Evolutionary conservation across 495 filamentous ascomycete species (phyloP).

Genomic region (Talaromyces thailandensis): DNA sequence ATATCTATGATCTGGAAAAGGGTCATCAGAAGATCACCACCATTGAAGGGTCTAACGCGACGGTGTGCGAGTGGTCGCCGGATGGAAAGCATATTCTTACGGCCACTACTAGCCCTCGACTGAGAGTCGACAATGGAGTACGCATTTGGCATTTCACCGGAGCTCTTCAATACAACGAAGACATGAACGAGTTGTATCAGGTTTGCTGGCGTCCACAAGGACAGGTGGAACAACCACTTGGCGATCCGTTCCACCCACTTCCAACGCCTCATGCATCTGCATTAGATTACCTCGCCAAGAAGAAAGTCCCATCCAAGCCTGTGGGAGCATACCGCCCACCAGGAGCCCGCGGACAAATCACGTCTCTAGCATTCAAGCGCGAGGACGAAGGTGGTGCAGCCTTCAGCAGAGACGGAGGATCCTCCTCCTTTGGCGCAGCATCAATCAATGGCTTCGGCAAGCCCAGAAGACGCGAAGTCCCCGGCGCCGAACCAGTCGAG

Average conservation of each 20-base stretch:
- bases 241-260: slow-evolving; percentile 67
- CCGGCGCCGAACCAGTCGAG: slow-evolving; percentile 62
- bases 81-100: slow-evolving; percentile 93
- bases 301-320: slow-evolving; percentile 89
- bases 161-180: slow-evolving; percentile 85
- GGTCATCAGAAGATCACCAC: slow-evolving; percentile 85
- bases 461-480: slow-evolving; percentile 58
- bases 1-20: slow-evolving; percentile 91
- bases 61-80: slow-evolving; percentile 91
- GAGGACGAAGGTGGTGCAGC: slow-evolving; percentile 95
- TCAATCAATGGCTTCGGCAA: slow-evolving; percentile 72
- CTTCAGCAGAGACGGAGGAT: slow-evolving; percentile 69
- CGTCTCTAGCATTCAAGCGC: slow-evolving; percentile 90
- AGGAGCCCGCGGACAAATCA: slow-evolving; percentile 82
- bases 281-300: slow-evolving; percentile 67
- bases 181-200: slow-evolving; percentile 88
- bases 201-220: slow-evolving; percentile 81
- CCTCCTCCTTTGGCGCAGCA: slow-evolving; percentile 43
- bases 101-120: slow-evolving; percentile 86
- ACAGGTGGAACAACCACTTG: slow-evolving; percentile 46
- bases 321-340: slow-evolving; percentile 93
- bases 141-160: slow-evolving; percentile 93
- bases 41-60: slow-evolving; percentile 91
- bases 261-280: slow-evolving; percentile 81
- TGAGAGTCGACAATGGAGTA: slow-evolving; percentile 93